A percentile compares a stretch with the other conserved stretches of the same genome.
Conservation (phyloP, 768 basidiomycete genomes). For the Pulveroboletus ravenelii region DNA sequence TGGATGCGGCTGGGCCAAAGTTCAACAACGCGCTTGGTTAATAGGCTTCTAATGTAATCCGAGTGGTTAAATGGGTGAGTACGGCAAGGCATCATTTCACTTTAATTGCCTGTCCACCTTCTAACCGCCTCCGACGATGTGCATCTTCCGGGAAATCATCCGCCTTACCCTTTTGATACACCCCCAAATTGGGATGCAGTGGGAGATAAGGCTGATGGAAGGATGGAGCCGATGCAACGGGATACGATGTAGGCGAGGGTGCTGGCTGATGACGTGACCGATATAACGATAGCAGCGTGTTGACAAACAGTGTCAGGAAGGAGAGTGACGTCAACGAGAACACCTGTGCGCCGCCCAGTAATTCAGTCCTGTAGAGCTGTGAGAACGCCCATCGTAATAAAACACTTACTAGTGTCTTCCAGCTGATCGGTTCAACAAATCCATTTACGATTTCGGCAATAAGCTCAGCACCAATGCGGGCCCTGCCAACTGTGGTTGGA, state of each 20-base stretch:
- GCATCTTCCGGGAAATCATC: slow-evolving; percentile 37
- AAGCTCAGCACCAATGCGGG: slow-evolving; percentile 87
- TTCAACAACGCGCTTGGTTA: slow-evolving; percentile 19
- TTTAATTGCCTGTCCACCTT: slow-evolving; percentile 51
- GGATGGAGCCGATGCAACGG: slow-evolving; percentile 35
- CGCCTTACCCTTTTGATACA: slow-evolving; percentile 32
- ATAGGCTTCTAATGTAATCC: slow-evolving; percentile 25
- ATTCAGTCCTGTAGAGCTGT: slow-evolving; percentile 19
- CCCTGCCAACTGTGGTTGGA: slow-evolving; percentile 82
- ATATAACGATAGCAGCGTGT: slow-evolving; percentile 73
- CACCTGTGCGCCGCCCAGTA: slow-evolving; percentile 36
- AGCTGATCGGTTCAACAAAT: slow-evolving; percentile 95
- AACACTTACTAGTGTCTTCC: slow-evolving; percentile 84
- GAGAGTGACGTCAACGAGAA: slow-evolving; percentile 73
- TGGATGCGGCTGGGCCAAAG: slow-evolving; percentile 18
- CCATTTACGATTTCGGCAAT: slow-evolving; percentile 95
- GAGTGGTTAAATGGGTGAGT: slow-evolving; percentile 19
- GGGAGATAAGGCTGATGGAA: slow-evolving; percentile 50
- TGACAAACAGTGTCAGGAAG: slow-evolving; percentile 77
- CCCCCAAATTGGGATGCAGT: slow-evolving; percentile 47
- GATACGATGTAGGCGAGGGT: slow-evolving; percentile 37
- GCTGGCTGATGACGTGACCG: slow-evolving; percentile 57
- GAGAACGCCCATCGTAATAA: slow-evolving; percentile 8
- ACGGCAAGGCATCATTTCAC: slow-evolving; percentile 42
- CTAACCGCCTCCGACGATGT: slow-evolving; percentile 50